A percentile compares a stretch with the other conserved stretches of the same genome.
Conservation (phyloP, 2,329 filamentous ascomycete genomes). For the Hortaea sp. region DNA sequence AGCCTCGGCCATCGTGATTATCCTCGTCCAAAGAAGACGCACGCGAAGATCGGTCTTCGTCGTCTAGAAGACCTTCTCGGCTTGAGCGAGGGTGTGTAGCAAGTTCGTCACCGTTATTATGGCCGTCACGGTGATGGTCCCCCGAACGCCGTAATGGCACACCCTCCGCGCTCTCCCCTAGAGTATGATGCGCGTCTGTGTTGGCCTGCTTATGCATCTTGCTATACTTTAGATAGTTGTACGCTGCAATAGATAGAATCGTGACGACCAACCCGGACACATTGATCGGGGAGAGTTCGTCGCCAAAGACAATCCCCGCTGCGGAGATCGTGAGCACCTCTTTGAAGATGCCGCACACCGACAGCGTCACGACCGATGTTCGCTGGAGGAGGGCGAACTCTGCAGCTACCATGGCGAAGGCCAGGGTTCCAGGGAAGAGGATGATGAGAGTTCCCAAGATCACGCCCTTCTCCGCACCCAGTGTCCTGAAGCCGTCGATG, state of each 20-base stretch:
- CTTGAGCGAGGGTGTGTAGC: too few relatives aligned
- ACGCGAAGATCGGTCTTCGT: too few relatives aligned
- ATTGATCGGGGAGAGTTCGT: slow-evolving; percentile 79
- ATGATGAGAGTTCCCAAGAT: slow-evolving; percentile 61
- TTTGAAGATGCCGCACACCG: slow-evolving; percentile 97
- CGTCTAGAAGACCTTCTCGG: too few relatives aligned
- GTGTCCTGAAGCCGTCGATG: slow-evolving; percentile 50
- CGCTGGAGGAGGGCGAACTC: slow-evolving; percentile 93
- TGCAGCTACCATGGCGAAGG: slow-evolving; percentile 92
- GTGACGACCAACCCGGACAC: slow-evolving; percentile 80
- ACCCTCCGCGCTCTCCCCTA: slow-evolving; percentile 29
- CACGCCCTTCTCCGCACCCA: slow-evolving; percentile 59
- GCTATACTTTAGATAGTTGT: slow-evolving; percentile 89
- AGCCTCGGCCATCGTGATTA: too few relatives aligned
- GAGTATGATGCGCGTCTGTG: slow-evolving; percentile 34
- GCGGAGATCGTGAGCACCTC: slow-evolving; percentile 93
- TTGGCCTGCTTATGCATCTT: slow-evolving; percentile 75
- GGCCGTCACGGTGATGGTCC: neutral
- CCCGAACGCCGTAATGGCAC: slow-evolving; percentile 6
- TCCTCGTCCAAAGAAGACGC: too few relatives aligned
- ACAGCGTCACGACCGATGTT: slow-evolving; percentile 89
- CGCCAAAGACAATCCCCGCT: slow-evolving; percentile 78
- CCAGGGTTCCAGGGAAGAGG: slow-evolving; percentile 80
- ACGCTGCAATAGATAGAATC: slow-evolving; percentile 69
- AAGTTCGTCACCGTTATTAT: too few relatives aligned